Evolutionary conservation across 2,329 filamentous ascomycete genomes (phyloP), one percentile per base, ranked within the genome.

Genomic region (Capronia epimyces): DNA sequence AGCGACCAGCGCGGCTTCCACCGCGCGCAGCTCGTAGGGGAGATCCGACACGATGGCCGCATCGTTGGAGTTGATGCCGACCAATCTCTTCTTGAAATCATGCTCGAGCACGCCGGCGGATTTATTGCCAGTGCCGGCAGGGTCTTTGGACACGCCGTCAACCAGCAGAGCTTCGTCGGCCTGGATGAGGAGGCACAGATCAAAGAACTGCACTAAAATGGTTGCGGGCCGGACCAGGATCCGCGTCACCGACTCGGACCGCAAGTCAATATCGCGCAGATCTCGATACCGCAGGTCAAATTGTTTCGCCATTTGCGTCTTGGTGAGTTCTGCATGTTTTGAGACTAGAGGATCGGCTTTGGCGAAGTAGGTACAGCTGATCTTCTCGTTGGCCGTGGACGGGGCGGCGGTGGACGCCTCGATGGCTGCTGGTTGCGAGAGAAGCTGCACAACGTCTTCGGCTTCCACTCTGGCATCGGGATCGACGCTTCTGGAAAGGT

Each of bases 161-260:
- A 69, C 62, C 1, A 68, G 53, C 6, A 67, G 56, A 1, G 64
- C 60, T 22, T 61, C 60, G 46, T 68, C 62, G 1, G 62, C 56
- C 46, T 67, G 63, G 18, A 69, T 59, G 5, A 69, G 51, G 21
- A 69, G 59, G n/a, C 67, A 66, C 22, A 69, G 51, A 42, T 64
- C 63, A 50, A 69, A 69, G 20, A 69, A 56, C 46, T 67, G 65
- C 18, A 69, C 54, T 3, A 69, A 56, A 27, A 69, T 64, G 3
- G 66, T 64, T 2, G 46, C 55, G 1, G 64, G 63, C 5, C 67
- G 61, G 24, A 69, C 58, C 15, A 69, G 51, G 24, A 69, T 61
- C 48, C 68, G 65, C 2, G 67, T 66, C 24, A 66, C 59, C 1
- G 65, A 64, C 24, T 63, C 60, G 0, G 67, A 68, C 2, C 61